Evolutionary conservation across 257 asterid genomes (phyloP).

Genomic region (Nicotiana paniculata): DNA sequence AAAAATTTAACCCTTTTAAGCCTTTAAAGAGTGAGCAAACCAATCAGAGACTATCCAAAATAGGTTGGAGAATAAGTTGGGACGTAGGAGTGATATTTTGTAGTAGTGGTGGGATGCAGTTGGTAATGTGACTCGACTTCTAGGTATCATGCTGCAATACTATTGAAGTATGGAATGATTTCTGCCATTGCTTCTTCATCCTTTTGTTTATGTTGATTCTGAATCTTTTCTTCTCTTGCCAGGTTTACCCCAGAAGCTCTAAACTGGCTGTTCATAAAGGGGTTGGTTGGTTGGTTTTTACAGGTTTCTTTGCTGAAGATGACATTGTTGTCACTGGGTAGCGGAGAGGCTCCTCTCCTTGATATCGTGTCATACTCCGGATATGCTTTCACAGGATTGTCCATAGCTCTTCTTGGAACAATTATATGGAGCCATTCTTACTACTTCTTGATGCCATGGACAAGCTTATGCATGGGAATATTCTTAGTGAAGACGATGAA

Average conservation of each 20-base stretch:
- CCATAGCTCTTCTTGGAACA: constrained; percentile 25
- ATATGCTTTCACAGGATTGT: constrained; percentile 26
- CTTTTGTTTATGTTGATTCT: neutral
- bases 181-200: neutral
- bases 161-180: neutral
- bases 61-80: neutral
- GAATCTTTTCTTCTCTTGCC: neutral
- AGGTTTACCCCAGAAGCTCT: constrained; percentile 42
- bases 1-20: neutral
- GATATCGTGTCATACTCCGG: constrained; percentile 32
- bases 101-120: neutral
- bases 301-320: constrained; percentile 29
- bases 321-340: constrained; percentile 27
- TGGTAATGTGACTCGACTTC: neutral
- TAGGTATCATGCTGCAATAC: neutral
- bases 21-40: neutral
- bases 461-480: constrained; percentile 30
- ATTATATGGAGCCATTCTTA: constrained; percentile 25
- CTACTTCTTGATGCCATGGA: constrained; percentile 29
- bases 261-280: constrained; percentile 37
- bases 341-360: constrained; percentile 32
- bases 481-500: constrained; percentile 32
- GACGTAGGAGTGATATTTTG: neutral
- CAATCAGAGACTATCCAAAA: neutral
- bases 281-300: constrained; percentile 36